phyloP scores from a whole-genome alignment of 1,139 yeast species.

The Arxiozyma heterogenica region DNA sequence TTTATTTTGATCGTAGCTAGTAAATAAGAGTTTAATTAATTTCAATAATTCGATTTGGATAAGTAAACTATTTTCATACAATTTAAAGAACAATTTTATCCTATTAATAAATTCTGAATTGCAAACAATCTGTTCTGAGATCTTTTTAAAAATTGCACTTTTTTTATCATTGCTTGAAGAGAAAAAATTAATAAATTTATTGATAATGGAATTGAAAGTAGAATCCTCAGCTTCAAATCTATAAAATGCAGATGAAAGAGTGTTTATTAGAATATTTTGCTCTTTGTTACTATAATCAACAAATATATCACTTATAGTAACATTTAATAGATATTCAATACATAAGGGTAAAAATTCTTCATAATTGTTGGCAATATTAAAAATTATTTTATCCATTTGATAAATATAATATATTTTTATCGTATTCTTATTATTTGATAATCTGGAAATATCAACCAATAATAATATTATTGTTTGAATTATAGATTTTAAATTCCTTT shows the following conservation, averaged over 20 bases:
- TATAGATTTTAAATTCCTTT: conserved; percentile 3
- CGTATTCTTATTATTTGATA: not conserved
- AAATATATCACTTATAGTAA: not conserved
- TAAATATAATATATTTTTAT: not conserved
- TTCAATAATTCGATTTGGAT: conserved; percentile 30
- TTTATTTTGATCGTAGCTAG: not conserved
- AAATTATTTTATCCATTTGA: not conserved
- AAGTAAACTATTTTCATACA: conserved; percentile 26
- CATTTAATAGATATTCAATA: conserved; percentile 1
- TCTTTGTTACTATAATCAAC: not conserved
- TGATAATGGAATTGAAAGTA: conserved; percentile 23
- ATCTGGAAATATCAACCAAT: conserved; percentile 2
- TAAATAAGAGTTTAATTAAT: conserved; percentile 22
- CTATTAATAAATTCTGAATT: conserved; percentile 16
- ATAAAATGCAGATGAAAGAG: conserved; percentile 12
- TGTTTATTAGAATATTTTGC: not conserved
- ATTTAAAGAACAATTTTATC: conserved; percentile 18
- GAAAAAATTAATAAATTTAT: conserved; percentile 20
- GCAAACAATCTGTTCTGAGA: conserved; percentile 15
- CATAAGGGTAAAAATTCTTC: conserved; percentile 1
- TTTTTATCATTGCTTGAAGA: conserved; percentile 10
- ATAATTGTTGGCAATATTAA: not conserved
- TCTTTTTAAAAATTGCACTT: conserved; percentile 8
- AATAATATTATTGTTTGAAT: conserved; percentile 2
- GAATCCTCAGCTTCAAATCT: conserved; percentile 18